Percentiles rank a stretch among this genome's conserved stretches.
Evolutionary conservation across 2,329 filamentous ascomycete species (phyloP).

Genomic region (Fusarium sp.): DNA sequence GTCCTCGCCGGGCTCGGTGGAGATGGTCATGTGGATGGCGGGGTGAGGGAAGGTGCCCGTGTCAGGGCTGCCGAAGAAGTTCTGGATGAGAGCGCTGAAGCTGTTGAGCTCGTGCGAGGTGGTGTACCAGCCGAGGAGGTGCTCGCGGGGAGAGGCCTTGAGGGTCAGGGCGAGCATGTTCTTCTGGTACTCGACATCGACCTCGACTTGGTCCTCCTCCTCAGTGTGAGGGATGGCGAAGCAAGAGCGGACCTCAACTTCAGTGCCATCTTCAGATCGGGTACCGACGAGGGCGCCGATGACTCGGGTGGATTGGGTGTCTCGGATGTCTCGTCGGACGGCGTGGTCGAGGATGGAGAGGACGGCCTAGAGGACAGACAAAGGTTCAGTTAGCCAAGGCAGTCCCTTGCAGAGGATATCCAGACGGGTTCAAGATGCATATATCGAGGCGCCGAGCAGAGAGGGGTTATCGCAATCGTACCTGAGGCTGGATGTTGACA

Average conservation of each 20-base stretch:
- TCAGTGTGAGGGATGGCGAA: constrained; percentile 99
- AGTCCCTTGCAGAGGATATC: neutral
- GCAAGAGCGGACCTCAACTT: constrained; percentile 93
- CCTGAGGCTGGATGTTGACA: constrained; percentile 95
- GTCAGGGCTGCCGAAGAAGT: constrained; percentile 97
- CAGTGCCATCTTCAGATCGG: constrained; percentile 94
- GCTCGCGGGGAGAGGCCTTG: constrained; percentile 91
- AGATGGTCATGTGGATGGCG: constrained; percentile 96
- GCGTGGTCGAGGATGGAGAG: constrained; percentile 92
- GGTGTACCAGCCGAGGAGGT: constrained; percentile 97
- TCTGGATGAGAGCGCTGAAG: constrained; percentile 96
- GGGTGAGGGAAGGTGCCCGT: constrained; percentile 97
- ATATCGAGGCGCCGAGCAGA: constrained; percentile 14
- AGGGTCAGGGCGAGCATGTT: constrained; percentile 96
- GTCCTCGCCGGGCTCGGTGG: constrained; percentile 84
- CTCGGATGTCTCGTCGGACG: constrained; percentile 77
- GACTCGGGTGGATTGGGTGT: constrained; percentile 88
- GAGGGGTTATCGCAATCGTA: constrained; percentile 55
- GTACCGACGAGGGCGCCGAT: constrained; percentile 95
- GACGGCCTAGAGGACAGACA: constrained; percentile 58
- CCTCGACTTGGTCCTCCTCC: constrained; percentile 97
- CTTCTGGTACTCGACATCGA: constrained; percentile 99
- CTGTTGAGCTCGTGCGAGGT: constrained; percentile 97
- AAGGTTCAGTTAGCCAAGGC: neutral
- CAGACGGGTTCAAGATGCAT: neutral